These are phyloP conservation scores for Candida germanica DNA, from an alignment of 805 yeast genomes.

Conservation along the genomic window DNA sequence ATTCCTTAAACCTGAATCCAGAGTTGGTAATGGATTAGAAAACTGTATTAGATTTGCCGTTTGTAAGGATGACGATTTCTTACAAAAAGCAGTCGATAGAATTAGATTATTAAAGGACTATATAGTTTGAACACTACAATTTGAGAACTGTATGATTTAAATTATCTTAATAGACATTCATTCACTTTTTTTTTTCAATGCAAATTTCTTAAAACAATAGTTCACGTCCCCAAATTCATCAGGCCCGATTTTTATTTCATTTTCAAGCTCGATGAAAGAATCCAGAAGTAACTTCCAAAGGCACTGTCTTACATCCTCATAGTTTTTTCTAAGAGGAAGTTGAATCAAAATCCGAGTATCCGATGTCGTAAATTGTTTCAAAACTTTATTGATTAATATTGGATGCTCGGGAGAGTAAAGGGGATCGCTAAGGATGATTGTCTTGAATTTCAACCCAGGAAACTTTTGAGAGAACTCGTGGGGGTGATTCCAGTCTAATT, in stretches of 20 bases:
- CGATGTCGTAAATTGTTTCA: conserved; percentile 41
- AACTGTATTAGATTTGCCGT: conserved; percentile 90
- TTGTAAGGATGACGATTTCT: conserved; percentile 82
- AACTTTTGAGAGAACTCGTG: conserved; percentile 23
- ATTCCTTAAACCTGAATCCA: conserved; percentile 67
- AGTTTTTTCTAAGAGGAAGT: conserved; percentile 69
- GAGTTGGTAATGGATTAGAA: conserved; percentile 66
- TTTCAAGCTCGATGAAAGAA: conserved; percentile 32
- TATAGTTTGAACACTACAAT: no score
- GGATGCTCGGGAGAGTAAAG: conserved; percentile 86
- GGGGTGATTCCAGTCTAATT: conserved; percentile 79
- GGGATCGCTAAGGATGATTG: conserved; percentile 81
- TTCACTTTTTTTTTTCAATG: neutral
- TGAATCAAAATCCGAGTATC: conserved; percentile 59
- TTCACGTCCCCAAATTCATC: conserved; percentile 83
- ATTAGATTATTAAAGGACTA: conserved; percentile 68
- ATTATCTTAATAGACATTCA: no score
- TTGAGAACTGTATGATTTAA: no score
- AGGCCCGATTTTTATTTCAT: conserved; percentile 55
- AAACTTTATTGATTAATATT: conserved; percentile 59
- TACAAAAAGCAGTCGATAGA: conserved; percentile 79
- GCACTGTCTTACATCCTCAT: conserved; percentile 57
- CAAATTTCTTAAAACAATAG: conserved; percentile 46
- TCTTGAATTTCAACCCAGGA: conserved; percentile 42
- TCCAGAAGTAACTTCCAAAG: conserved; percentile 55